Conservation (phyloP, 2,329 filamentous ascomycete species). For the Trichophyton benhamiae region DNA sequence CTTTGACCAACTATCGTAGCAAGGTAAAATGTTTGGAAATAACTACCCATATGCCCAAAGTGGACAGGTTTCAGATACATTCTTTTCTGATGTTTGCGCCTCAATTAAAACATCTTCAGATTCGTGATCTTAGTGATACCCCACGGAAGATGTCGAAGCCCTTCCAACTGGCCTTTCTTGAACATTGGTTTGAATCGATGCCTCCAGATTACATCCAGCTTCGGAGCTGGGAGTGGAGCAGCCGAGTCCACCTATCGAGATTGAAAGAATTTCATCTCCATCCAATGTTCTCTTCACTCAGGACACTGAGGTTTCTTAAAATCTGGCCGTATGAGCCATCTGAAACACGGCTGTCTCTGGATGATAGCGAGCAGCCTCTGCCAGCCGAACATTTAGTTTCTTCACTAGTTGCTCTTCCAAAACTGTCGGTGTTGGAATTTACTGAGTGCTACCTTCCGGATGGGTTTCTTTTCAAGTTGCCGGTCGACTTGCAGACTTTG, state of each 20-base stretch:
- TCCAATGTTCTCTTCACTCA: constrained; percentile 40
- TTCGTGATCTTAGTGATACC: constrained; percentile 46
- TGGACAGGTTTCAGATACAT: constrained; percentile 38
- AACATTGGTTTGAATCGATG: constrained; percentile 50
- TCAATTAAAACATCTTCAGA: constrained; percentile 55
- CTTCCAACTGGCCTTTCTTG: constrained; percentile 6
- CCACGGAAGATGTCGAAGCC: not conserved
- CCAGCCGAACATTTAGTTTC: constrained; percentile 23
- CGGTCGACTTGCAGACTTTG: constrained; percentile 52
- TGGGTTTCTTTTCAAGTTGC: constrained; percentile 55
- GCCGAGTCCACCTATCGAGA: constrained; percentile 35
- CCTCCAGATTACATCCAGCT: constrained; percentile 37
- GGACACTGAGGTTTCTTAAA: constrained; percentile 28
- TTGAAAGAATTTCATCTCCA: constrained; percentile 44
- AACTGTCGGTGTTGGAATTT: constrained; percentile 56
- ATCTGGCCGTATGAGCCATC: constrained; percentile 13
- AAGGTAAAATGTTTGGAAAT: constrained; percentile 61
- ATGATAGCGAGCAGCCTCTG: constrained; percentile 14
- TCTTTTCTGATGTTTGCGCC: constrained; percentile 51
- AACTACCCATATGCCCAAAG: constrained; percentile 48
- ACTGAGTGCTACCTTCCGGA: constrained; percentile 61
- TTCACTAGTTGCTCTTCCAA: constrained; percentile 46
- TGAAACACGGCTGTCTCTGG: constrained; percentile 5
- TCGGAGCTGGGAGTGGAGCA: constrained; percentile 46
- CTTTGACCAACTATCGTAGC: constrained; percentile 51